Conservation (phyloP, 2,329 filamentous ascomycete species). For the Plectosphaerella plurivora region DNA sequence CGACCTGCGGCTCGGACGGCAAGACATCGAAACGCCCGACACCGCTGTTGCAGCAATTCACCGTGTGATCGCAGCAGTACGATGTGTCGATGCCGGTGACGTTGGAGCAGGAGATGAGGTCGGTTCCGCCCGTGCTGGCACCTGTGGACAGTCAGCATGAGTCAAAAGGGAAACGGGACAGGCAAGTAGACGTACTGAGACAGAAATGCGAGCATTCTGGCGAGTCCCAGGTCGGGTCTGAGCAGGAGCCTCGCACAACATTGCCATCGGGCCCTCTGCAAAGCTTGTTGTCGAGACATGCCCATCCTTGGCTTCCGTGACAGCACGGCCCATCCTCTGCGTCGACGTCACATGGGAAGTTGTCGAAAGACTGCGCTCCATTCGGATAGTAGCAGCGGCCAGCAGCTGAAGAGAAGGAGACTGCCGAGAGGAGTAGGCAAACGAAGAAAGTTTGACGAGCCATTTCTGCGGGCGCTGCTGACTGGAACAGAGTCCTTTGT, state of each 20-base stretch:
- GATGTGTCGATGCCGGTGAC: slow-evolving; percentile 16
- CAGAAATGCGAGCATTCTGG: slow-evolving; percentile 11
- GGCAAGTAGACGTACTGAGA: slow-evolving; percentile 1
- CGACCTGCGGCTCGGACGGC: slow-evolving; percentile 13
- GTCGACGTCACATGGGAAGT: slow-evolving; percentile 13
- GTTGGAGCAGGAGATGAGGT: slow-evolving; percentile 19
- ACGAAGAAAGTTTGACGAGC: too few relatives aligned
- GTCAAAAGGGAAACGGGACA: not conserved
- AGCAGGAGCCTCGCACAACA: slow-evolving; percentile 16
- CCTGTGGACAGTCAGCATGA: slow-evolving; percentile 6
- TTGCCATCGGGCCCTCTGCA: slow-evolving; percentile 15
- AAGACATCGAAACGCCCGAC: slow-evolving; percentile 18
- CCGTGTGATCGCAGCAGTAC: slow-evolving; percentile 19
- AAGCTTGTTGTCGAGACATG: slow-evolving; percentile 16
- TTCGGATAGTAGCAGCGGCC: slow-evolving; percentile 13
- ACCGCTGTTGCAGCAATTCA: slow-evolving; percentile 16
- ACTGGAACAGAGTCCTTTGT: too few relatives aligned
- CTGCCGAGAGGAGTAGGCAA: too few relatives aligned
- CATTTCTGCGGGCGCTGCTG: too few relatives aligned
- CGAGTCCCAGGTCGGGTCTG: slow-evolving; percentile 15
- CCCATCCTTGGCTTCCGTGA: slow-evolving; percentile 11
- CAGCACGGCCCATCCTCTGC: slow-evolving; percentile 16
- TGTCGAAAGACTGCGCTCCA: slow-evolving; percentile 7
- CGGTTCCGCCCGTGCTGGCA: slow-evolving; percentile 15
- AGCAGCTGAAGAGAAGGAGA: not conserved